phyloP scores from a whole-genome alignment of 108 stramenopile species.

The Epipyxis sp. region DNA sequence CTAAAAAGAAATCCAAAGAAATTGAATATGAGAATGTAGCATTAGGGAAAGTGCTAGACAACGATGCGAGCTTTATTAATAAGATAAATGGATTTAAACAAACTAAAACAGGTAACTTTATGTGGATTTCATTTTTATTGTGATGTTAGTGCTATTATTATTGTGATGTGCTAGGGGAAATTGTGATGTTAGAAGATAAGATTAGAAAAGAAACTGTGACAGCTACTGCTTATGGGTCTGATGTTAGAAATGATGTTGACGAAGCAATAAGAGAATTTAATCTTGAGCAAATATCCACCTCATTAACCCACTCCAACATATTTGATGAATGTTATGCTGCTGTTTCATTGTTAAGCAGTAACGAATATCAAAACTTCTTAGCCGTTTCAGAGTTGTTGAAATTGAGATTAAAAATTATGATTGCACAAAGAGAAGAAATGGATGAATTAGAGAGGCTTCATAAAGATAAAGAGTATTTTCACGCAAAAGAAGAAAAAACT shows the following conservation, averaged over 20 bases:
- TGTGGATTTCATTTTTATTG: not conserved
- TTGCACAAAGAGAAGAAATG: constrained; percentile 8
- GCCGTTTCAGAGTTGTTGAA: constrained; percentile 3
- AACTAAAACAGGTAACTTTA: not conserved
- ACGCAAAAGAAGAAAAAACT: not conserved
- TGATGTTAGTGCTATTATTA: not conserved
- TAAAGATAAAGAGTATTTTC: not conserved
- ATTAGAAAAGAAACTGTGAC: not conserved
- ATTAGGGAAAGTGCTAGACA: not conserved
- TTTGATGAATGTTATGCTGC: not conserved
- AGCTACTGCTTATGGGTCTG: not conserved
- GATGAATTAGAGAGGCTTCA: constrained; percentile 10
- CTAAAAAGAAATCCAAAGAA: not conserved
- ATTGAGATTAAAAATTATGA: not conserved
- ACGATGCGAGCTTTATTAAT: not conserved
- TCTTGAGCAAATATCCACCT: too few species aligned
- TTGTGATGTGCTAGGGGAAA: not conserved
- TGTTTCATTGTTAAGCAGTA: not conserved
- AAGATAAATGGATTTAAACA: not conserved
- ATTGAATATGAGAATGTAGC: not conserved
- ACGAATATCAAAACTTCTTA: not conserved
- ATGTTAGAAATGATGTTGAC: not conserved
- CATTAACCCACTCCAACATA: not conserved
- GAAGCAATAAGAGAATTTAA: not conserved
- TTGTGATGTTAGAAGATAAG: not conserved